Conservation (phyloP, 1,284 basidiomycete species). For the Sphaerobolus stellatus region DNA sequence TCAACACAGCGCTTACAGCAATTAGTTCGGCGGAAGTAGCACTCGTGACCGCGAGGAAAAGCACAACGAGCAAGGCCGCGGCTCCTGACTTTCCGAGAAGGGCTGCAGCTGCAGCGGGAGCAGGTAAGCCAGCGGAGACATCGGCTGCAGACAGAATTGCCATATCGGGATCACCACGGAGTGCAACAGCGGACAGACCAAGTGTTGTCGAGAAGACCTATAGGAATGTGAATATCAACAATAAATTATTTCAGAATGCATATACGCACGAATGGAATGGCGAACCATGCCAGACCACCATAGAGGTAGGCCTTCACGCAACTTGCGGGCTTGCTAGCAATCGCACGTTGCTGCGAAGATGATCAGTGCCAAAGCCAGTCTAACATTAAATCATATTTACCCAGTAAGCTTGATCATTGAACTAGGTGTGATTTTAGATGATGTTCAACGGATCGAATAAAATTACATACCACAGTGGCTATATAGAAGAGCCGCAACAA, state of each 20-base stretch:
- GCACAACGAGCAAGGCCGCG: slow-evolving; percentile 63
- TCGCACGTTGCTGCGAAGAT: slow-evolving; percentile 70
- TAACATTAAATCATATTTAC: slow-evolving; percentile 6
- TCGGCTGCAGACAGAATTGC: slow-evolving; percentile 55
- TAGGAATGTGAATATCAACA: slow-evolving; percentile 22
- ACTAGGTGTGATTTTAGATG: too few relatives aligned
- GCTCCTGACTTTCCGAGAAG: slow-evolving; percentile 78
- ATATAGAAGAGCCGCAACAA: too few relatives aligned
- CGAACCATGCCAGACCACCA: slow-evolving; percentile 89
- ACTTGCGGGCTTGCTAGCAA: slow-evolving; percentile 79
- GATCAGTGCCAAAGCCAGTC: background rate
- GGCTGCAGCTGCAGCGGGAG: slow-evolving; percentile 76
- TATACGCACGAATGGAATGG: slow-evolving; percentile 62
- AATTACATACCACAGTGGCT: slow-evolving; percentile 11
- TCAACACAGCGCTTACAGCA: slow-evolving; percentile 78
- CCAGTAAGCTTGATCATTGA: slow-evolving; percentile 42
- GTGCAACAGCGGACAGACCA: slow-evolving; percentile 78
- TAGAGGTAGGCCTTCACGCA: slow-evolving; percentile 87
- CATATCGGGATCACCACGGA: slow-evolving; percentile 73
- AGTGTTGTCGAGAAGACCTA: slow-evolving; percentile 72
- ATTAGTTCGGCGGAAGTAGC: slow-evolving; percentile 89
- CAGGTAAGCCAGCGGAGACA: slow-evolving; percentile 82
- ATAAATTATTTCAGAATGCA: background rate
- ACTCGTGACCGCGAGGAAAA: slow-evolving; percentile 84
- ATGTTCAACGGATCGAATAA: too few relatives aligned